Evolutionary conservation across 1,284 basidiomycete genomes (phyloP).

Genomic region (Malassezia obtusa): DNA sequence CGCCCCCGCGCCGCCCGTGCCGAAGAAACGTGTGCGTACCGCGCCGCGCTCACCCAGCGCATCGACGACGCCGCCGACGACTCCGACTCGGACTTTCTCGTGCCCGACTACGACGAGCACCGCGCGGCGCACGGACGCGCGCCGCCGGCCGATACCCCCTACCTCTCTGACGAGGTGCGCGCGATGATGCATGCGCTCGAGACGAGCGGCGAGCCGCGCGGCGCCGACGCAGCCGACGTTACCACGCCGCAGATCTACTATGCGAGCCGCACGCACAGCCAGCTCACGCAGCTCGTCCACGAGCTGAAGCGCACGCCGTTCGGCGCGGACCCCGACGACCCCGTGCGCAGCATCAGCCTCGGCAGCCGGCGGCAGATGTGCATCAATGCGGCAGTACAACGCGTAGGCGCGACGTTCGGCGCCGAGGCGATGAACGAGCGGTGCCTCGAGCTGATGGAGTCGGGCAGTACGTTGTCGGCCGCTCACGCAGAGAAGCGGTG

Average conservation of each 20-base stretch:
- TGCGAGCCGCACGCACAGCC: conserved; percentile 87
- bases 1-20: conserved; percentile 1
- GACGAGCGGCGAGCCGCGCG: conserved; percentile 30
- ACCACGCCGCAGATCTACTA: conserved; percentile 60
- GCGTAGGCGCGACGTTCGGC: conserved; percentile 49
- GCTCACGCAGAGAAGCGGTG: conserved; percentile 51
- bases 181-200: conserved; percentile 60
- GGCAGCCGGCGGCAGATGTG: conserved; percentile 89
- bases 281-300: conserved; percentile 77
- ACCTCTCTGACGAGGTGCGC: conserved; percentile 64
- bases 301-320: conserved; percentile 68
- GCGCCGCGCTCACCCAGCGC: background rate
- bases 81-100: conserved; percentile 27
- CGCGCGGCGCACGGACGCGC: background rate
- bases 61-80: conserved; percentile 5
- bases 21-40: conserved; percentile 1
- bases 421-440: conserved; percentile 79
- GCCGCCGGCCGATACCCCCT: background rate
- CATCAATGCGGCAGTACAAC: conserved; percentile 70
- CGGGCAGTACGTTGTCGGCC: background rate
- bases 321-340: conserved; percentile 18
- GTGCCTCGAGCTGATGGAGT: conserved; percentile 72
- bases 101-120: conserved; percentile 18
- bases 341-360: conserved; percentile 50
- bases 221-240: conserved; percentile 21